A percentile compares a stretch with the other conserved stretches of the same genome.
phyloP scores from a whole-genome alignment of 306 rosid species.

The Macrotyloma uniflorum region DNA sequence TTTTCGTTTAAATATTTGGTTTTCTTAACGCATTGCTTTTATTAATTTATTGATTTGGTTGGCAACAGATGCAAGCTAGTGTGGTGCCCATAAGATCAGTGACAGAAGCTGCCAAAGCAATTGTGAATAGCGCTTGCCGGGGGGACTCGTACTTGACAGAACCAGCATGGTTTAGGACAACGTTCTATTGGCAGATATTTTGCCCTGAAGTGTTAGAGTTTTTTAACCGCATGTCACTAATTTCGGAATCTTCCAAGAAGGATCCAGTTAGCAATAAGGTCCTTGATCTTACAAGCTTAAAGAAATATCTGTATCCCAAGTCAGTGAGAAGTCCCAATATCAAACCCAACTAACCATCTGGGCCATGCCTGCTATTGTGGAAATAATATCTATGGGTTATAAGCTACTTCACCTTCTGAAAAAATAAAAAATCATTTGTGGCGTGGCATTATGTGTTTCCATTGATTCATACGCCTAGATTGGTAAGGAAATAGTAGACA shows the following conservation, averaged over 20 bases:
- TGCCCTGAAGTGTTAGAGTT: slow-evolving; percentile 56
- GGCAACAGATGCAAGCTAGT: slow-evolving; percentile 45
- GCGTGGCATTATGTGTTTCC: background rate
- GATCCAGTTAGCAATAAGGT: slow-evolving; percentile 61
- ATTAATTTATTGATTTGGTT: background rate
- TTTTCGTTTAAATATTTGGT: background rate
- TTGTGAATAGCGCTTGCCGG: slow-evolving; percentile 54
- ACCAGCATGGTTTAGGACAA: slow-evolving; percentile 53
- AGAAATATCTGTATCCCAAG: slow-evolving; percentile 46
- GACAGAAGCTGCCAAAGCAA: slow-evolving; percentile 49
- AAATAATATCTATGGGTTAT: background rate
- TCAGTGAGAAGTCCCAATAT: slow-evolving; percentile 41
- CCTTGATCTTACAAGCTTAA: slow-evolving; percentile 45
- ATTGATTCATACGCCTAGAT: background rate
- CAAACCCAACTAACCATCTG: slow-evolving; percentile 22
- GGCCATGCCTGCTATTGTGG: background rate
- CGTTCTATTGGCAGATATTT: slow-evolving; percentile 49
- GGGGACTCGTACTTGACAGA: slow-evolving; percentile 60
- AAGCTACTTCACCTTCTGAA: background rate
- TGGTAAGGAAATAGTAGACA: background rate
- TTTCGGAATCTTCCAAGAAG: slow-evolving; percentile 42
- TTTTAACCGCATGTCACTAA: slow-evolving; percentile 35
- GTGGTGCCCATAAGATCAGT: slow-evolving; percentile 52
- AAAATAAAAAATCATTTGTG: background rate
- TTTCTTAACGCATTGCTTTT: background rate